phyloP scores from a whole-genome alignment of 139 green algal genomes.

The Spirogloea muscicola region DNA sequence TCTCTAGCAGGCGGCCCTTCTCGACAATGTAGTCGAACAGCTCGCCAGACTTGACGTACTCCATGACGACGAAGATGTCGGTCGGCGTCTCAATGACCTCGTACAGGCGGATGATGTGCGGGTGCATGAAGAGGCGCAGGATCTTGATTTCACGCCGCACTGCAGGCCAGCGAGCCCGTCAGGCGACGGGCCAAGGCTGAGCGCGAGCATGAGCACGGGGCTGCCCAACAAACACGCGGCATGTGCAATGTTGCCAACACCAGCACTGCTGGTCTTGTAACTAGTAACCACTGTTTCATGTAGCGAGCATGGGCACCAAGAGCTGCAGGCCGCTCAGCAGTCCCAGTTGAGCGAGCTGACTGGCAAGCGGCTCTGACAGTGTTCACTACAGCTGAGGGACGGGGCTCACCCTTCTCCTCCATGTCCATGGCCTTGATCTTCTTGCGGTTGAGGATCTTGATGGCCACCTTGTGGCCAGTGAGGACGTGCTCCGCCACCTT shows the following conservation, averaged over 20 bases:
- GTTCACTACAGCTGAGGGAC: no score
- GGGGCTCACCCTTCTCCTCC: constrained; percentile 85
- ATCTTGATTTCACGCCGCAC: constrained; percentile 80
- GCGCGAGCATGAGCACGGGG: no score
- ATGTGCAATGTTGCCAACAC: no score
- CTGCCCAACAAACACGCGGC: no score
- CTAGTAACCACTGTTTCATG: no score
- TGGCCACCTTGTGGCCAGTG: constrained; percentile 96
- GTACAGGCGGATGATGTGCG: constrained; percentile 98
- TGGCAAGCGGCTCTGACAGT: no score
- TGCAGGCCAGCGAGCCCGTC: constrained; percentile 15
- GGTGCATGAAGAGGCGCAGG: constrained; percentile 97
- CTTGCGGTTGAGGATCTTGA: constrained; percentile 98
- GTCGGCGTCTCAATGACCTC: constrained; percentile 94
- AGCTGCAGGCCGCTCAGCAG: no score
- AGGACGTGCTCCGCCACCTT: constrained; percentile 91
- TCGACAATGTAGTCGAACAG: constrained; percentile 99
- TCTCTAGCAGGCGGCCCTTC: constrained; percentile 93
- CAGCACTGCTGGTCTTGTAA: no score
- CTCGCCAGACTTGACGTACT: constrained; percentile 96
- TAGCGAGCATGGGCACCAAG: no score
- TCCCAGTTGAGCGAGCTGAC: no score
- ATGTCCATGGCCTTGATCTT: constrained; percentile 99
- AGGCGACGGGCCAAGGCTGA: no score
- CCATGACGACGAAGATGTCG: constrained; percentile 99